phyloP scores from a whole-genome alignment of 2,329 filamentous ascomycete genomes.

The Alternaria sp. region DNA sequence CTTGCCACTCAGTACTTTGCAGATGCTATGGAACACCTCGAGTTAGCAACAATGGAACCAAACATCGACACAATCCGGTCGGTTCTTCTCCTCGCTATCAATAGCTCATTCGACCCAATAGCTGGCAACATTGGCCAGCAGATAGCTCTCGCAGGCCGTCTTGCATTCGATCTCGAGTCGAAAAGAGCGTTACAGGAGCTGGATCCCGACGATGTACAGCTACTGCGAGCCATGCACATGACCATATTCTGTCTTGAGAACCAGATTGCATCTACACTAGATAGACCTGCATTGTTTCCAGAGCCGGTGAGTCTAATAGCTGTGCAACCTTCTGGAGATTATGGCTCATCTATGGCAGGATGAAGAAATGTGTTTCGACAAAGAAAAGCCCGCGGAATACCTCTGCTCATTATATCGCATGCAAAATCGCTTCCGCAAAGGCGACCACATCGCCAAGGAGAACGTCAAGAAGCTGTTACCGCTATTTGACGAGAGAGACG shows the following conservation, averaged over 20 bases:
- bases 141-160: slow-evolving; percentile 43
- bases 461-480: slow-evolving; percentile 34
- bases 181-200: slow-evolving; percentile 36
- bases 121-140: slow-evolving; percentile 46
- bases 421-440: slow-evolving; percentile 45
- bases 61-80: slow-evolving; percentile 41
- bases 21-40: slow-evolving; percentile 42
- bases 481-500: slow-evolving; percentile 28
- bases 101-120: slow-evolving; percentile 45
- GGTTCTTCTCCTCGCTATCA: slow-evolving; percentile 43
- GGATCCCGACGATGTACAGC: slow-evolving; percentile 22
- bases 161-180: slow-evolving; percentile 40
- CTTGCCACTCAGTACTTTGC: slow-evolving; percentile 35
- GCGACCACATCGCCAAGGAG: slow-evolving; percentile 27
- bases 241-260: slow-evolving; percentile 47
- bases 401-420: slow-evolving; percentile 45
- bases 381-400: slow-evolving; percentile 36
- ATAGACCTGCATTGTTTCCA: slow-evolving; percentile 44
- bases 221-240: slow-evolving; percentile 42
- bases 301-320: slow-evolving; percentile 35
- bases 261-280: slow-evolving; percentile 43
- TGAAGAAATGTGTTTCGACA: slow-evolving; percentile 38
- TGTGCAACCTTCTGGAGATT: not conserved
- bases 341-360: slow-evolving; percentile 26
- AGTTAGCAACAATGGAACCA: slow-evolving; percentile 40